Evolutionary conservation across 192 early-diverging fungal genomes (phyloP), one percentile per base, ranked within the genome.

Genomic region (Radiomyces spectabilis): DNA sequence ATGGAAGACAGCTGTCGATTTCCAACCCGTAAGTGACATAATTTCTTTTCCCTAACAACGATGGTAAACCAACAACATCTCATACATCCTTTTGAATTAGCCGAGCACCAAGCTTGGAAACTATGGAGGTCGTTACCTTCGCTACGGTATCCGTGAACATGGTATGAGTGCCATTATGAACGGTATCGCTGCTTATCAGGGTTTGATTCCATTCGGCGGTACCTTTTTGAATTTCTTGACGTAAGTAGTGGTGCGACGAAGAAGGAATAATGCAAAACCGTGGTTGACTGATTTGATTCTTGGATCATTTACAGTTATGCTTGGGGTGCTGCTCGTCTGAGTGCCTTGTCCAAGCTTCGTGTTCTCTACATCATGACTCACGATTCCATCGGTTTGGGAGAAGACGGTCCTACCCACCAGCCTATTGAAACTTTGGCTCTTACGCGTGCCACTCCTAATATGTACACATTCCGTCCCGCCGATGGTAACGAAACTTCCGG

Each of bases 341-440:
- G 83, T 43, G 92, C 96, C 0, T 71, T 98, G 48, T 85, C 91
- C 39, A 76, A 86, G 21, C 82, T 89, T 40, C 93, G 88, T 22
- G 85, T 95, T 43, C 58, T 98, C 51, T 95, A 93, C 73, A 81
- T 98, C 54, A 92, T 94, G 88, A 97, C 96, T 46, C 96, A 98
- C 80, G 96, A 98, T 75, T 97, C 94, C 22, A 93, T 98, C 40
- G 95, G 93, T 50, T 83, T 92, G 30, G 96, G 96, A 52, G 96
- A 98, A 70, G 96, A 98, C 71, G 96, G 96, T 3, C 96, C 94
- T 13, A 98, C 96, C 35, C 96, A 98, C 72, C 96, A 98, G 71
- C 94, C 96, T 2, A 92, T 96, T 40, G 96, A 98, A 71, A 95
- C 93, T 5, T 61, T 95, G 55, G 86, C 93, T 38, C 66, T 80